Conservation (phyloP, 345 rosid genomes). For the Dovyalis caffra region DNA sequence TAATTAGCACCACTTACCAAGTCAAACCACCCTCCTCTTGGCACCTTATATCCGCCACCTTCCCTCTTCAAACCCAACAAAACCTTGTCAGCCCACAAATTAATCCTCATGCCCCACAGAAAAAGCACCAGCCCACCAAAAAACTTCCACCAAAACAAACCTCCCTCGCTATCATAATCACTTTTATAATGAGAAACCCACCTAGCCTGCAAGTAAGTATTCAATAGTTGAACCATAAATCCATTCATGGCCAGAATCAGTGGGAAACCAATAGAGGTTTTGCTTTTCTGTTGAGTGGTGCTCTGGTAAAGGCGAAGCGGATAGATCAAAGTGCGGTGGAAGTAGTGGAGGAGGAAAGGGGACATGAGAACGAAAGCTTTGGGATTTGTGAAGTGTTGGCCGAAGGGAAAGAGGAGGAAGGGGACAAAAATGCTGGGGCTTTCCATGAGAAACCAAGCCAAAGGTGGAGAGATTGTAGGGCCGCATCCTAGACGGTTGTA, state of each 20-base stretch:
- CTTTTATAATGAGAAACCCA: too few relatives aligned
- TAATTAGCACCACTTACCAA: constrained; percentile 81
- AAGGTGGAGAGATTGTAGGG: constrained; percentile 60
- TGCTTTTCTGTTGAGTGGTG: neutral
- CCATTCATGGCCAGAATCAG: constrained; percentile 60
- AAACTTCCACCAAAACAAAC: constrained; percentile 41
- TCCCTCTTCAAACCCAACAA: too few relatives aligned
- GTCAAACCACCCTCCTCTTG: constrained; percentile 82
- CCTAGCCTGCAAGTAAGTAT: constrained; percentile 75
- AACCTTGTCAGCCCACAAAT: constrained; percentile 61
- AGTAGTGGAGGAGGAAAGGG: constrained; percentile 76
- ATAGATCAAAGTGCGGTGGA: constrained; percentile 72
- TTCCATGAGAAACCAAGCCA: constrained; percentile 97
- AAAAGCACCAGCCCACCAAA: constrained; percentile 49
- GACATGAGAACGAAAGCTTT: constrained; percentile 56
- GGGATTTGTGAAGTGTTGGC: constrained; percentile 53
- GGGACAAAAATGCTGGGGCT: constrained; percentile 84
- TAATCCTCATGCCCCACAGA: constrained; percentile 59
- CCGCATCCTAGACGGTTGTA: constrained; percentile 93
- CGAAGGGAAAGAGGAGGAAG: constrained; percentile 59
- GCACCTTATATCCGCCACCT: constrained; percentile 69
- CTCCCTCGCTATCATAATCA: constrained; percentile 27
- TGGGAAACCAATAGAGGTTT: constrained; percentile 39
- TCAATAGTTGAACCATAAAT: constrained; percentile 64
- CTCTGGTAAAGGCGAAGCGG: constrained; percentile 59